Evolutionary conservation across 2,329 filamentous ascomycete species (phyloP).

Genomic region (Fusarium haematococcum): DNA sequence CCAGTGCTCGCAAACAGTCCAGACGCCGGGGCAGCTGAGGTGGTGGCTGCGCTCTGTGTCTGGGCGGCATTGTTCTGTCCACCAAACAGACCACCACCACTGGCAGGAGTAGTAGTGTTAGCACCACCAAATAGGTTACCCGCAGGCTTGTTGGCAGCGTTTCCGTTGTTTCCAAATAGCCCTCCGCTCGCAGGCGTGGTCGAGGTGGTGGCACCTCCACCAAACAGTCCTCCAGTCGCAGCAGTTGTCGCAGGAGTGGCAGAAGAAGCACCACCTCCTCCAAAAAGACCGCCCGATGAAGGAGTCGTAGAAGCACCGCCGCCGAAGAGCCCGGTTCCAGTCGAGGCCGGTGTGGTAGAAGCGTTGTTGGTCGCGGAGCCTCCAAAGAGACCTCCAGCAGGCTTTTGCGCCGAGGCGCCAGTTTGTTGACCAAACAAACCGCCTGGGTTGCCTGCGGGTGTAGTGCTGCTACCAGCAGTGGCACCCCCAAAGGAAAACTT

Average conservation of each 20-base stretch:
- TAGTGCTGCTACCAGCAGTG: conserved; percentile 41
- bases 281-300: conserved; percentile 38
- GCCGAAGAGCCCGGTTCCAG: conserved; percentile 40
- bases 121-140: conserved; percentile 45
- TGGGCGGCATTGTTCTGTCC: conserved; percentile 43
- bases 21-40: conserved; percentile 43
- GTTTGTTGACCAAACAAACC: conserved; percentile 50
- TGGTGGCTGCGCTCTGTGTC: conserved; percentile 36
- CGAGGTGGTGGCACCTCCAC: conserved; percentile 34
- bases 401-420: conserved; percentile 43
- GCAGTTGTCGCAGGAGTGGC: conserved; percentile 45
- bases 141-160: conserved; percentile 34
- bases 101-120: conserved; percentile 40
- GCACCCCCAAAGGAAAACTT: conserved; percentile 57
- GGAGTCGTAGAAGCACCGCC: conserved; percentile 43
- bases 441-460: conserved; percentile 45
- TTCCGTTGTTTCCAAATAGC: conserved; percentile 48
- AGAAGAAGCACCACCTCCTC: conserved; percentile 35
- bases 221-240: conserved; percentile 42
- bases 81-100: conserved; percentile 37
- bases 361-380: conserved; percentile 35
- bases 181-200: conserved; percentile 46
- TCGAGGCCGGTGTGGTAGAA: conserved; percentile 29
- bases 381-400: conserved; percentile 43
- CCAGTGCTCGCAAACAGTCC: conserved; percentile 47